A percentile compares a stretch with the other conserved stretches of the same genome.
Evolutionary conservation across 768 basidiomycete genomes (phyloP).

Genomic region (Boletus subparvulus): DNA sequence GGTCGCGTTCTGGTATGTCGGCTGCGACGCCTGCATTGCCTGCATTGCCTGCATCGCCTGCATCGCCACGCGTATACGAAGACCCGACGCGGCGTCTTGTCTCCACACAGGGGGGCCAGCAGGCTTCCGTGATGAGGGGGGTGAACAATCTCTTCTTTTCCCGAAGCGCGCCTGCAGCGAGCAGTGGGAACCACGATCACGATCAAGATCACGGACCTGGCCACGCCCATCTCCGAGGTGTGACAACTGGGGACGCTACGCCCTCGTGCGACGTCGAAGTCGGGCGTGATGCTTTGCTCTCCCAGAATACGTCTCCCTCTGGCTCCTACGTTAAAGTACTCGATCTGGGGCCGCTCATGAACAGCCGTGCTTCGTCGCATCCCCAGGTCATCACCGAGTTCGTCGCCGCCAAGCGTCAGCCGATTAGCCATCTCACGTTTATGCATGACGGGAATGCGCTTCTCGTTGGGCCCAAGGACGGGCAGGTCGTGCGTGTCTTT

Average conservation of each 20-base stretch:
- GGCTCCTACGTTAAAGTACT: constrained; percentile 56
- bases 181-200: constrained; percentile 12
- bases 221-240: constrained; percentile 11
- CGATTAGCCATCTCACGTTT: constrained; percentile 49
- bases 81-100: constrained; percentile 17
- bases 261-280: constrained; percentile 15
- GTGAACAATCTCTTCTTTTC: constrained; percentile 51
- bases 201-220: constrained; percentile 6
- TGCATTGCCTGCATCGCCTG: neutral
- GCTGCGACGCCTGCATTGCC: constrained; percentile 8
- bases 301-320: constrained; percentile 16
- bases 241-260: constrained; percentile 6
- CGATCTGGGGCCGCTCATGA: constrained; percentile 46
- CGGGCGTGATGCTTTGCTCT: constrained; percentile 2
- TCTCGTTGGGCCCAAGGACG: constrained; percentile 52
- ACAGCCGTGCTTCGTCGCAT: constrained; percentile 15
- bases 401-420: constrained; percentile 45
- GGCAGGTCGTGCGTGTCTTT: constrained; percentile 53
- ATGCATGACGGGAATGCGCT: constrained; percentile 53
- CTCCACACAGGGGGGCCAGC: constrained; percentile 22
- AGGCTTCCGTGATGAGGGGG: constrained; percentile 25
- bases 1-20: constrained; percentile 23
- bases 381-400: constrained; percentile 48
- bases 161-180: constrained; percentile 57
- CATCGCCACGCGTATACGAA: constrained; percentile 6